These are phyloP conservation scores for Drosera capensis DNA, from an alignment of 148 eudicot species.

Conservation along the genomic window DNA sequence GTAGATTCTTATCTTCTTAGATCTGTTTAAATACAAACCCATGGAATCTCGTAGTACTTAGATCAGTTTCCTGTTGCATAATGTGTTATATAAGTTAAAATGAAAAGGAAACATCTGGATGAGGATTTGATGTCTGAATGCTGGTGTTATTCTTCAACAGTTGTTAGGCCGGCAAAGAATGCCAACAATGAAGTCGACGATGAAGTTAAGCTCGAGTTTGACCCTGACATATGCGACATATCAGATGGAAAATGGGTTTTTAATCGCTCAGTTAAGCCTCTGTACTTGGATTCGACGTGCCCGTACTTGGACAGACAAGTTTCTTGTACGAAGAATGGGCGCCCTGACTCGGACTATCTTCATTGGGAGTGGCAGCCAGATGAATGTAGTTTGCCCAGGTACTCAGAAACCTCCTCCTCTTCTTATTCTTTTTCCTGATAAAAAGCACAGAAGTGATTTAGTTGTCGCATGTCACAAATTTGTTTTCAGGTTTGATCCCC, in stretches of 20 bases:
- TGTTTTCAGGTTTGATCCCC: slow-evolving; percentile 76
- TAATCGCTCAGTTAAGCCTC: slow-evolving; percentile 29
- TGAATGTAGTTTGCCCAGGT: slow-evolving; percentile 79
- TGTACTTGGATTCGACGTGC: slow-evolving; percentile 53
- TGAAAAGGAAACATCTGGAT: no score
- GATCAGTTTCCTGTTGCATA: no score
- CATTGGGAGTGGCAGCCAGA: slow-evolving; percentile 93
- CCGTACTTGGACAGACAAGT: slow-evolving; percentile 73
- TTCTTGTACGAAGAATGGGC: slow-evolving; percentile 63
- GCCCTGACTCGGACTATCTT: slow-evolving; percentile 49
- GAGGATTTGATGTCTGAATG: background rate
- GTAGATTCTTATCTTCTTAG: no score
- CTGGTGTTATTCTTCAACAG: slow-evolving; percentile 4
- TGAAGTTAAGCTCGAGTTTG: slow-evolving; percentile 45
- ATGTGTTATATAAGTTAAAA: no score
- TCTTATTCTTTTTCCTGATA: no score
- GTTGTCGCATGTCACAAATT: no score
- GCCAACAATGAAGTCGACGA: slow-evolving; percentile 7
- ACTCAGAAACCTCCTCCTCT: no score
- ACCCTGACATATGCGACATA: slow-evolving; percentile 42
- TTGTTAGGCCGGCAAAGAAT: slow-evolving; percentile 9
- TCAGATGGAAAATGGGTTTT: slow-evolving; percentile 48
- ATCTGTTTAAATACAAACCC: no score
- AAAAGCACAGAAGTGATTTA: no score
- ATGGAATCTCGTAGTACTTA: no score